Conservation (phyloP, 2,329 filamentous ascomycete species). For the Aspergillus niger region DNA sequence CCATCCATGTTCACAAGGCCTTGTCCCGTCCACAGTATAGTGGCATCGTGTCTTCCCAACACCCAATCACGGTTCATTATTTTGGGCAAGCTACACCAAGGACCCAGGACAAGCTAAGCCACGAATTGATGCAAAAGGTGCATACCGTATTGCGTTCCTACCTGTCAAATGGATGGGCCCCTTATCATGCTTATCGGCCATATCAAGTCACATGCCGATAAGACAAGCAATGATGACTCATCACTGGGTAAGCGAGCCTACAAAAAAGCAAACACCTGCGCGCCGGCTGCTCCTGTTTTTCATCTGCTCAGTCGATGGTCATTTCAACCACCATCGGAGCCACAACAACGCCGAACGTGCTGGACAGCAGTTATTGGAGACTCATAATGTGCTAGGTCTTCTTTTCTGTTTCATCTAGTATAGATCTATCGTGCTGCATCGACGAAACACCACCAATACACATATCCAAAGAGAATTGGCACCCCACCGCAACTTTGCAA, state of each 20-base stretch:
- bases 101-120: background rate
- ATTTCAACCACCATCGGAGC: background rate
- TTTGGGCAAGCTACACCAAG: background rate
- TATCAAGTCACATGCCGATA: slow-evolving; percentile 10
- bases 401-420: background rate
- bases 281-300: background rate
- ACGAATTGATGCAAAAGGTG: background rate
- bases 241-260: background rate
- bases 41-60: background rate
- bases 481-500: slow-evolving; percentile 32
- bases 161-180: background rate
- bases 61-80: background rate
- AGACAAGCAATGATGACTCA: slow-evolving; percentile 7
- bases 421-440: background rate
- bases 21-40: background rate
- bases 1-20: background rate
- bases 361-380: background rate
- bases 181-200: background rate
- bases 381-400: background rate
- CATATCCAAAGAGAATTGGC: background rate
- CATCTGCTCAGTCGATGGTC: background rate
- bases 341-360: background rate
- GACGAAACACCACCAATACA: background rate
- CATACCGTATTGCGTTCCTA: no score
- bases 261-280: background rate